Conservation (phyloP, 495 filamentous ascomycete genomes). For the Haplographium delicatum region DNA sequence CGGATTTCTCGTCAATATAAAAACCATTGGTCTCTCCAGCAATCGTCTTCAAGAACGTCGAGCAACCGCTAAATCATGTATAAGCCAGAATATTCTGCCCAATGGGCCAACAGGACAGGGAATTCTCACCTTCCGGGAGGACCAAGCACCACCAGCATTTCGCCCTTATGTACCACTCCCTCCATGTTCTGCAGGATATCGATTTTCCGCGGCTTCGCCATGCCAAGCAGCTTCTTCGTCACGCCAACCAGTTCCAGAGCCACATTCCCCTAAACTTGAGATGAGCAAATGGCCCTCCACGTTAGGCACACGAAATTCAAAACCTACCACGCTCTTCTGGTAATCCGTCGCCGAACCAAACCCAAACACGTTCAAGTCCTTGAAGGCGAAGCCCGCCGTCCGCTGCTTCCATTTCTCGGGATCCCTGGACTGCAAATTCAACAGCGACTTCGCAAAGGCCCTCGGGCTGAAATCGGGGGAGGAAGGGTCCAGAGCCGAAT, state of each 20-base stretch:
- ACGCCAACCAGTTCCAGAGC: slow-evolving; percentile 6
- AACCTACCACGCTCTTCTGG: slow-evolving; percentile 57
- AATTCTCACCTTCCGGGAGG: slow-evolving; percentile 53
- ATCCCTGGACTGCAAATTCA: slow-evolving; percentile 36
- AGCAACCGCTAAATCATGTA: slow-evolving; percentile 48
- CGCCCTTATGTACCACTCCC: slow-evolving; percentile 63
- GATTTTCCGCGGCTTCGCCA: slow-evolving; percentile 48
- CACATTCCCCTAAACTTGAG: slow-evolving; percentile 8
- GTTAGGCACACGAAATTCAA: background rate
- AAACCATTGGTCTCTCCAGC: slow-evolving; percentile 71
- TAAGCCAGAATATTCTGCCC: background rate
- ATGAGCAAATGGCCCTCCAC: background rate
- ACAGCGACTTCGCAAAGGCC: slow-evolving; percentile 51
- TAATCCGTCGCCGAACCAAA: slow-evolving; percentile 73
- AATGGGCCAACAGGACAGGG: background rate
- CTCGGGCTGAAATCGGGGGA: slow-evolving; percentile 41
- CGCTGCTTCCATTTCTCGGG: slow-evolving; percentile 34
- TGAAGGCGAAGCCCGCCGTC: slow-evolving; percentile 44
- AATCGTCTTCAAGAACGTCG: slow-evolving; percentile 73
- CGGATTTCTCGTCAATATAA: slow-evolving; percentile 54
- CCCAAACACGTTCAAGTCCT: slow-evolving; percentile 67
- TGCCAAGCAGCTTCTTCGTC: slow-evolving; percentile 5
- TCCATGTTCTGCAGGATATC: slow-evolving; percentile 71
- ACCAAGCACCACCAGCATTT: slow-evolving; percentile 75
- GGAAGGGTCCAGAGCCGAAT: slow-evolving; percentile 9